Evolutionary conservation across 352 stramenopile genomes (phyloP).

Genomic region (Globisporangium acanthophoron): DNA sequence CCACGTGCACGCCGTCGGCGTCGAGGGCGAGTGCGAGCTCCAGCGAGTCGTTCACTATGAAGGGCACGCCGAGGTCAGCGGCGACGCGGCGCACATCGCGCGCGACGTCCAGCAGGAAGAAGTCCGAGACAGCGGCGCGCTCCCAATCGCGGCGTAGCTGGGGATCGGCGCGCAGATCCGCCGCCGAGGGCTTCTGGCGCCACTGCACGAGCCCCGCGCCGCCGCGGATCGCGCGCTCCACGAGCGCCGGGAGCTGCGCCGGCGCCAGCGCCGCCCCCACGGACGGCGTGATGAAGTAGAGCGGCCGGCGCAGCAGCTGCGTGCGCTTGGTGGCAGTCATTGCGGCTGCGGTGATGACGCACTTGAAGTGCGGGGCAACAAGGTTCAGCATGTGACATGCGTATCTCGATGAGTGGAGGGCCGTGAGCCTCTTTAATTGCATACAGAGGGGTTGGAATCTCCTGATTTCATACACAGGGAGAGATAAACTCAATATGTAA

Average conservation of each 20-base stretch:
- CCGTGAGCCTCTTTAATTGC: not conserved
- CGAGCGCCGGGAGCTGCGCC: slow-evolving; percentile 22
- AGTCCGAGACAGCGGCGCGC: slow-evolving; percentile 1
- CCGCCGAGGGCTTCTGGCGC: slow-evolving; percentile 38
- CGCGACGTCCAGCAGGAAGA: slow-evolving; percentile 34
- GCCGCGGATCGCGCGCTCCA: slow-evolving; percentile 39
- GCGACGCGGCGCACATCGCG: slow-evolving; percentile 33
- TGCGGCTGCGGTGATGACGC: not conserved
- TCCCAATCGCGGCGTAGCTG: slow-evolving; percentile 25
- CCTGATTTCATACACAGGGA: not conserved
- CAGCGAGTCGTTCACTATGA: slow-evolving; percentile 58
- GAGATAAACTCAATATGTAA: not conserved
- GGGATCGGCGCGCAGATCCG: slow-evolving; percentile 20
- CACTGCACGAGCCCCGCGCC: slow-evolving; percentile 45
- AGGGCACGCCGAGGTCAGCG: slow-evolving; percentile 25
- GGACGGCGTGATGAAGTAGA: slow-evolving; percentile 67
- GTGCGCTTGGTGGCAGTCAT: not conserved
- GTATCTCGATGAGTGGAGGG: not conserved
- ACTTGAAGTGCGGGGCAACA: slow-evolving; percentile 1
- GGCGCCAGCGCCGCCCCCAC: slow-evolving; percentile 20
- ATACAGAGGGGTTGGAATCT: not conserved
- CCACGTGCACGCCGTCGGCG: slow-evolving; percentile 51
- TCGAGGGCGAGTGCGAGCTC: slow-evolving; percentile 35
- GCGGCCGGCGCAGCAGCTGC: slow-evolving; percentile 12
- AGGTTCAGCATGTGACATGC: not conserved